Percentiles rank a stretch among this genome's conserved stretches.
Conservation (phyloP, 2,329 filamentous ascomycete genomes). For the Cladosporium sp. region DNA sequence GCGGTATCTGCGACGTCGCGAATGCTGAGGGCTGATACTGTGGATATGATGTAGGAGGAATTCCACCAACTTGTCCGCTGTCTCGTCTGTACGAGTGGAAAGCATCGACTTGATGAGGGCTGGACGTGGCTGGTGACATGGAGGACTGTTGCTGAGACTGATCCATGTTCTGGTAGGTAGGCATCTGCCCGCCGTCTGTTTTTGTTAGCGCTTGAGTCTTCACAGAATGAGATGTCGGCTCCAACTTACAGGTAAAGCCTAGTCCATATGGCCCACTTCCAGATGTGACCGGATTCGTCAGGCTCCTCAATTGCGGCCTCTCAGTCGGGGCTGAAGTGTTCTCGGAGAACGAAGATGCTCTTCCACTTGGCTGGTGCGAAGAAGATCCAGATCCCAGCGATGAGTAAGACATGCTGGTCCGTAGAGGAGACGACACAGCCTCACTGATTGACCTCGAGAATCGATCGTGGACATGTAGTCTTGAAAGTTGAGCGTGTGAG, state of each 20-base stretch:
- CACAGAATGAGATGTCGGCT: not conserved
- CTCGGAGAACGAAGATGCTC: conserved; percentile 31
- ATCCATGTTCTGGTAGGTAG: conserved; percentile 22
- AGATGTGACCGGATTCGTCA: conserved; percentile 24
- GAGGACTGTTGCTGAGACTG: conserved; percentile 15
- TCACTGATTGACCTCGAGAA: conserved; percentile 44
- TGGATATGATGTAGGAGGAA: conserved; percentile 27
- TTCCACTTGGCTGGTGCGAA: conserved; percentile 24
- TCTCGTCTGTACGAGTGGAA: conserved; percentile 25
- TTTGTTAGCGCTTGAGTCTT: conserved; percentile 17
- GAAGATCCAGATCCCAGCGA: conserved; percentile 20
- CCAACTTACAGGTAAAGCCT: conserved; percentile 36
- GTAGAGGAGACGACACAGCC: conserved; percentile 45
- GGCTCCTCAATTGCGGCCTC: conserved; percentile 25
- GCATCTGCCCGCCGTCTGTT: conserved; percentile 26
- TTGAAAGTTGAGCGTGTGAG: conserved; percentile 41
- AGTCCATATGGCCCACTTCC: conserved; percentile 31
- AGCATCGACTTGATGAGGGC: conserved; percentile 19
- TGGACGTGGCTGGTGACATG: conserved; percentile 4
- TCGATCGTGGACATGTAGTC: conserved; percentile 46
- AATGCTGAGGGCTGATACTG: conserved; percentile 29
- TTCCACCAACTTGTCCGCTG: conserved; percentile 27
- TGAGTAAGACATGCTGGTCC: conserved; percentile 49
- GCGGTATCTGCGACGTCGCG: conserved; percentile 28
- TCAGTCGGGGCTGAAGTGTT: conserved; percentile 25